phyloP scores from a whole-genome alignment of 768 basidiomycete genomes.

The Suillus brevipes region DNA sequence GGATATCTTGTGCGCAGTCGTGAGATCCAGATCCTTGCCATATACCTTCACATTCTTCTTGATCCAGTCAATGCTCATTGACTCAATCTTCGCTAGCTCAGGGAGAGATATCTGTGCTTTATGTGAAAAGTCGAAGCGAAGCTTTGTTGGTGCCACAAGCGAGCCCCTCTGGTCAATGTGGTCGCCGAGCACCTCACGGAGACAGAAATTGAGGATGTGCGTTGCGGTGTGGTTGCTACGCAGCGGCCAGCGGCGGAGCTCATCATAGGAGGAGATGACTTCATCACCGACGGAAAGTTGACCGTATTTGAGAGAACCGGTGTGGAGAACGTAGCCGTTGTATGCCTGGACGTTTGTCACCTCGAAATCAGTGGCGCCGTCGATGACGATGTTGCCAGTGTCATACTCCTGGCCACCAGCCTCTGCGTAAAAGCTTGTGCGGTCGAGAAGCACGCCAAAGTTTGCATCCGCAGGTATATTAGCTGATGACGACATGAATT shows the following conservation, averaged over 20 bases:
- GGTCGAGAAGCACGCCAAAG: conserved; percentile 89
- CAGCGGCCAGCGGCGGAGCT: conserved; percentile 93
- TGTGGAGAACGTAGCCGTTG: conserved; percentile 95
- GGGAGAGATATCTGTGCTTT: conserved; percentile 78
- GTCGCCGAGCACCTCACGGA: conserved; percentile 93
- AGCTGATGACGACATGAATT: conserved; percentile 68
- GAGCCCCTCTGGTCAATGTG: conserved; percentile 99
- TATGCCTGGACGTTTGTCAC: conserved; percentile 92
- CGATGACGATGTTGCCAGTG: conserved; percentile 92
- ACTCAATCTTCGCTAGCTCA: conserved; percentile 83
- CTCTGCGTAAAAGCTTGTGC: conserved; percentile 96
- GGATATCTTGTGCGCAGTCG: conserved; percentile 81
- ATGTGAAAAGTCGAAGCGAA: conserved; percentile 99
- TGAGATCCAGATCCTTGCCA: conserved; percentile 81
- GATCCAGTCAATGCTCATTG: conserved; percentile 87
- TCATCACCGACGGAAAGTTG: conserved; percentile 73
- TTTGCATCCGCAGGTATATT: conserved; percentile 60
- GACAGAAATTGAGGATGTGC: conserved; percentile 92
- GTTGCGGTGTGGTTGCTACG: conserved; percentile 99
- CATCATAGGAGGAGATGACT: conserved; percentile 90
- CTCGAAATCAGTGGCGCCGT: conserved; percentile 88
- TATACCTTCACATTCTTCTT: conserved; percentile 84
- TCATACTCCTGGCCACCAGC: conserved; percentile 97
- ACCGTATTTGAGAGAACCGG: conserved; percentile 89
- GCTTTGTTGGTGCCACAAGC: conserved; percentile 90